Evolutionary conservation across 345 rosid species (phyloP).

Genomic region (Limnanthes douglasii): DNA sequence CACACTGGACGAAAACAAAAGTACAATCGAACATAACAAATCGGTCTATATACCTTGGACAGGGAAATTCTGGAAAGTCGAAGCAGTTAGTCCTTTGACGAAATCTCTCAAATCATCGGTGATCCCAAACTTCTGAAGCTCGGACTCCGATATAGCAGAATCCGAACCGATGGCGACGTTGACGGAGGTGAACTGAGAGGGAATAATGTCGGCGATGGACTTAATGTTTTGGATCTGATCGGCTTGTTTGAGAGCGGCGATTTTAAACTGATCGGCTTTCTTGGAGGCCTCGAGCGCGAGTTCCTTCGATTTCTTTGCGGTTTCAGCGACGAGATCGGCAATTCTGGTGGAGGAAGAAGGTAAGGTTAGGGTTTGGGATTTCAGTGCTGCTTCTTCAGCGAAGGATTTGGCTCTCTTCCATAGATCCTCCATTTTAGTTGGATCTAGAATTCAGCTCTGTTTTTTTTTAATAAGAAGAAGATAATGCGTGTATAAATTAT

Average conservation of each 20-base stretch:
- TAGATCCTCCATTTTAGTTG: conserved; percentile 51
- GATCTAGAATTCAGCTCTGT: no score
- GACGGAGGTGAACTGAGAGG: conserved; percentile 35
- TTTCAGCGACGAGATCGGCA: conserved; percentile 72
- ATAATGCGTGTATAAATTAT: no score
- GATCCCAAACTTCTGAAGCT: conserved; percentile 54
- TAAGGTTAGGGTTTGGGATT: conserved; percentile 38
- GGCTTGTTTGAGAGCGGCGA: conserved; percentile 73
- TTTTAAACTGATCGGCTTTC: conserved; percentile 77
- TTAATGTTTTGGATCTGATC: conserved; percentile 70
- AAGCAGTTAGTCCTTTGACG: conserved; percentile 61
- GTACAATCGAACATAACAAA: not conserved
- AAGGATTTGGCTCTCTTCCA: conserved; percentile 77
- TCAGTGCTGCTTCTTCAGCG: conserved; percentile 84
- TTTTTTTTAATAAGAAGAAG: no score
- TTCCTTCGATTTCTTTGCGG: conserved; percentile 81
- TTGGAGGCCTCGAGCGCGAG: conserved; percentile 87
- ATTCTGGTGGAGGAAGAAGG: conserved; percentile 35
- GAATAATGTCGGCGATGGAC: conserved; percentile 61
- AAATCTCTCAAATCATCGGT: conserved; percentile 80
- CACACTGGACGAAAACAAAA: not conserved
- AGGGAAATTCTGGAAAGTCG: conserved; percentile 76
- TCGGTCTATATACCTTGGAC: conserved; percentile 40
- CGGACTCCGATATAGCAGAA: conserved; percentile 25
- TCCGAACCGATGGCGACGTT: conserved; percentile 19